Percentiles rank a stretch among this genome's conserved stretches.
Conservation (phyloP, 2,329 filamentous ascomycete genomes). For the Monilinia polystroma region DNA sequence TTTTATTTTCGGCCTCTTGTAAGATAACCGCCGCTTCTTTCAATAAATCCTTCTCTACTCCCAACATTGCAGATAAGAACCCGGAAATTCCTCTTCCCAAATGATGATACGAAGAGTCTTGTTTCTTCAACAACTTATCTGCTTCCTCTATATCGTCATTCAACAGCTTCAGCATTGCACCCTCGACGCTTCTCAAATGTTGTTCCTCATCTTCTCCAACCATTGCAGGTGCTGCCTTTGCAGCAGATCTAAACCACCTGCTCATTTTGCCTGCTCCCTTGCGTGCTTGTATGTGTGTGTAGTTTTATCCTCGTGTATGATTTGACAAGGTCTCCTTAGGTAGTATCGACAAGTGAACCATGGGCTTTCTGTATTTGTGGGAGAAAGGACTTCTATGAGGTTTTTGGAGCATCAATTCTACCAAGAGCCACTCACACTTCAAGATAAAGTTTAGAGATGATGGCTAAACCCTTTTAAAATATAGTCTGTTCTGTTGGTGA, state of each 20-base stretch:
- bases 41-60: constrained; percentile 92
- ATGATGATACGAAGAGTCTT: constrained; percentile 83
- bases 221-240: constrained; percentile 32
- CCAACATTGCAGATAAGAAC: constrained; percentile 83
- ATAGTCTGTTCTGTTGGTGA: constrained; percentile 8
- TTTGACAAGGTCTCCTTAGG: background rate
- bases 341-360: background rate
- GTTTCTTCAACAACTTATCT: constrained; percentile 67
- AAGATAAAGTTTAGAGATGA: background rate
- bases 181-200: constrained; percentile 60
- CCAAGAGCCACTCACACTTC: background rate
- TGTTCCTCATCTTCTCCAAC: constrained; percentile 48
- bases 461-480: background rate
- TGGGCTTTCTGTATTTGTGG: background rate
- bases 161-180: constrained; percentile 71
- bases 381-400: background rate
- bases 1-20: constrained; percentile 70
- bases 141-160: constrained; percentile 88
- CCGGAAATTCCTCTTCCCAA: constrained; percentile 77
- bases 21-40: constrained; percentile 73
- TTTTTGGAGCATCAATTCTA: background rate
- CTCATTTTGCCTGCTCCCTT: constrained; percentile 33
- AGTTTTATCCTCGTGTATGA: background rate
- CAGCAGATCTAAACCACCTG: constrained; percentile 37
- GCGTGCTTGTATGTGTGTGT: constrained; percentile 4